phyloP scores from a whole-genome alignment of 176 grass and related monocot species.

The Carex myosuroides region DNA sequence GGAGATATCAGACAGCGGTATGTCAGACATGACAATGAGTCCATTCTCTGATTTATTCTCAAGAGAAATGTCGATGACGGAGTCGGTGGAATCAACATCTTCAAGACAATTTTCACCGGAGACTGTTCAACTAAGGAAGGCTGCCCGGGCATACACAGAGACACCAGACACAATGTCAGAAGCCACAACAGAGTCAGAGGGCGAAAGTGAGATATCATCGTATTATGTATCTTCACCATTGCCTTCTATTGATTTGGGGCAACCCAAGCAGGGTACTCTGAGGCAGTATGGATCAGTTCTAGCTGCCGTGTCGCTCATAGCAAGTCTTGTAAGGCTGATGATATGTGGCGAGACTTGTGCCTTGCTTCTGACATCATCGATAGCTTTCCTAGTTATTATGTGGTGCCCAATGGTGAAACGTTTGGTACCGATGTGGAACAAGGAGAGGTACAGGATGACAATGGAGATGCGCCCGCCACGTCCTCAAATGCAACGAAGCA shows the following conservation, averaged over 20 bases:
- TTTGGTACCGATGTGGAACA: neutral
- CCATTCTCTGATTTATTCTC: neutral
- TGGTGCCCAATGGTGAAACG: slow-evolving; percentile 1
- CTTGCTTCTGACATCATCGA: slow-evolving; percentile 10
- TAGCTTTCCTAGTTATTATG: slow-evolving; percentile 9
- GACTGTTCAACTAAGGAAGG: neutral
- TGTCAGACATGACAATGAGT: slow-evolving; percentile 12
- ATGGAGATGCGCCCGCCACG: neutral
- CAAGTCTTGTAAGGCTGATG: neutral
- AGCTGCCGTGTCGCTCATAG: neutral
- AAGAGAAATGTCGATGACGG: neutral
- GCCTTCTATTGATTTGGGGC: neutral
- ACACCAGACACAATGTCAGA: neutral
- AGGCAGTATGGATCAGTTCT: slow-evolving; percentile 14
- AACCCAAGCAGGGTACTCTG: neutral
- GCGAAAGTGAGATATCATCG: slow-evolving; percentile 5
- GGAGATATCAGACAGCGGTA: neutral
- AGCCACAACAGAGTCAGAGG: slow-evolving; percentile 11
- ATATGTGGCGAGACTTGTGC: neutral
- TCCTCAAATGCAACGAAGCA: neutral
- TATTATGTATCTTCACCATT: neutral
- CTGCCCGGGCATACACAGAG: neutral
- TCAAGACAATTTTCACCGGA: neutral
- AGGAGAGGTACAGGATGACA: slow-evolving; percentile 5
- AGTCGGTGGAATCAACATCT: slow-evolving; percentile 4